These are phyloP conservation scores for Tilletia indica DNA, from an alignment of 1,284 basidiomycete species.

Conservation along the genomic window DNA sequence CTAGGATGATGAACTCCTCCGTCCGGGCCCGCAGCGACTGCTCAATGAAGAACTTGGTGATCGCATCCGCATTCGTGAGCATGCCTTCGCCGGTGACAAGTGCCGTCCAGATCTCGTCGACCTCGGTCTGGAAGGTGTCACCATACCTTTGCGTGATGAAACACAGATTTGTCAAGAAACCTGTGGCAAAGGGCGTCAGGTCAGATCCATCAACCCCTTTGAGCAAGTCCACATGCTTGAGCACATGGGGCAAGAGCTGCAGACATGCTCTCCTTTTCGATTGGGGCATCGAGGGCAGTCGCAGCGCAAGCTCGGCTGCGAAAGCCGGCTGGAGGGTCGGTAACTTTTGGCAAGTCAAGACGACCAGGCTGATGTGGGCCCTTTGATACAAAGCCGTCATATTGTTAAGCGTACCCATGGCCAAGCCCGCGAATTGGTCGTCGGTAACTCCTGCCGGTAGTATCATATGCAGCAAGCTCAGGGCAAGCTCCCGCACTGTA, in stretches of 20 bases:
- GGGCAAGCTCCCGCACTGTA: constrained; percentile 72
- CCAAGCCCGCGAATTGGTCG: not conserved
- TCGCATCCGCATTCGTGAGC: constrained; percentile 71
- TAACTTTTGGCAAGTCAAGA: not conserved
- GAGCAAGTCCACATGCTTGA: constrained; percentile 37
- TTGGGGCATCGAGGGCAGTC: constrained; percentile 64
- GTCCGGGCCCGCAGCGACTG: constrained; percentile 81
- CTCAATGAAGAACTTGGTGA: constrained; percentile 79
- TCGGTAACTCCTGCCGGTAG: constrained; percentile 1
- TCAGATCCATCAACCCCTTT: constrained; percentile 24
- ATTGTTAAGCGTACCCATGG: not conserved
- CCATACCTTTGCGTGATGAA: constrained; percentile 77
- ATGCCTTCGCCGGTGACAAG: constrained; percentile 62
- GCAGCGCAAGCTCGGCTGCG: constrained; percentile 71
- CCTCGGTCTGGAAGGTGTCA: constrained; percentile 75
- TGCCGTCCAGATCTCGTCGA: constrained; percentile 76
- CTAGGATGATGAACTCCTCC: constrained; percentile 73
- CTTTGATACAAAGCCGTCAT: constrained; percentile 6
- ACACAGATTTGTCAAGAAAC: constrained; percentile 75
- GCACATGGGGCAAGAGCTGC: constrained; percentile 44
- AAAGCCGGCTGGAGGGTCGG: constrained; percentile 66
- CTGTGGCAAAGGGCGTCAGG: constrained; percentile 57
- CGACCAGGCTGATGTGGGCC: constrained; percentile 12
- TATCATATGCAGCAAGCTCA: constrained; percentile 69
- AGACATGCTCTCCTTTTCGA: constrained; percentile 36